Evolutionary conservation across 768 basidiomycete genomes (phyloP).

Genomic region (Sporobolomyces roseus): DNA sequence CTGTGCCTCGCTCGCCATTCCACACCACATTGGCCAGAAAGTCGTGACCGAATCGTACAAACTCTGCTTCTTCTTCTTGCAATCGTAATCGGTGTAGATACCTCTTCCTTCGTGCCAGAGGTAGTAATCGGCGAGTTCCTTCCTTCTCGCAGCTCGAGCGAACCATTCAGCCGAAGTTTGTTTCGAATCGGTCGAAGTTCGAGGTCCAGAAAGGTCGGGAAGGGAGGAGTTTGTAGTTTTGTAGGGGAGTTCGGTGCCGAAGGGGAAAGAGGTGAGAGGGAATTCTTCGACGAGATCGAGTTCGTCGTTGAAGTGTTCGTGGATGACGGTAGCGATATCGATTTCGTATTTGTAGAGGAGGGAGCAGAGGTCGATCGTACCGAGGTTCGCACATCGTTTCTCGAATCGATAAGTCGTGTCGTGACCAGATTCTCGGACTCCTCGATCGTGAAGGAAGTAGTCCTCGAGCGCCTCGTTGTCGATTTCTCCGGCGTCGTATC

Average conservation of each 20-base stretch:
- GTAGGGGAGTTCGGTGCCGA: conserved; percentile 59
- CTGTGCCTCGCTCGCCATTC: conserved; percentile 93
- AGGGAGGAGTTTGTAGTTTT: conserved; percentile 55
- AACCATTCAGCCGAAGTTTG: conserved; percentile 86
- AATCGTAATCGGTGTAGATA: conserved; percentile 96
- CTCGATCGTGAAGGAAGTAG: conserved; percentile 75
- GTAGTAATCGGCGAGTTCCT: conserved; percentile 81
- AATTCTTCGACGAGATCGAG: conserved; percentile 91
- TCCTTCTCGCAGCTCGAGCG: conserved; percentile 75
- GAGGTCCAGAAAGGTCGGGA: conserved; percentile 46
- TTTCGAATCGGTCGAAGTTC: conserved; percentile 27
- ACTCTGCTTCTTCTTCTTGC: conserved; percentile 80
- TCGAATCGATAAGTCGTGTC: conserved; percentile 82
- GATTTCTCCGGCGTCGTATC: conserved; percentile 80
- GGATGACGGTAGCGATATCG: conserved; percentile 96
- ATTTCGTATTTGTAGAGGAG: conserved; percentile 97
- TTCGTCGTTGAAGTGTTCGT: conserved; percentile 88
- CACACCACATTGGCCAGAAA: conserved; percentile 96
- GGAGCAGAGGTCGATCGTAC: conserved; percentile 91
- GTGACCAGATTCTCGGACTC: conserved; percentile 88
- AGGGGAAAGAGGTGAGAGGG: conserved; percentile 80
- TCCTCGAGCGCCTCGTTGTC: conserved; percentile 87
- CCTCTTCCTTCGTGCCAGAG: conserved; percentile 95
- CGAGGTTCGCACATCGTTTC: conserved; percentile 93
- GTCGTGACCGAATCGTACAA: conserved; percentile 95